Conservation (phyloP, 169 alveolate species). For the Eimeria nieschulzi region DNA sequence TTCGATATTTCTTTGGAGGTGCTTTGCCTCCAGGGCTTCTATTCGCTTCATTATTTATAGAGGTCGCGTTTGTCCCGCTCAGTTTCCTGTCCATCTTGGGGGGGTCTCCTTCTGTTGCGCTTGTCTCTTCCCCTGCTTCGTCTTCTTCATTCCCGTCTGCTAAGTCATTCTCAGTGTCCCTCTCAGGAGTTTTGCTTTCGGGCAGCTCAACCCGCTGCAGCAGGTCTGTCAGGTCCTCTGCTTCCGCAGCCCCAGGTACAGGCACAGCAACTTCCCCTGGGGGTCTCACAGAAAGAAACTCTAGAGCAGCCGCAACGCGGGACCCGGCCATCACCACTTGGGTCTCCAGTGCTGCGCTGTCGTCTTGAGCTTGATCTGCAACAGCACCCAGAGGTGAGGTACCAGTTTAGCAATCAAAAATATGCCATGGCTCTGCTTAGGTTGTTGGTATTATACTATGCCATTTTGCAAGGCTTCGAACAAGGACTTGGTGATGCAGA, state of each 20-base stretch:
- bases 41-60: neutral
- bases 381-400: neutral
- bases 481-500: neutral
- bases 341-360: conserved; percentile 19
- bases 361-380: conserved; percentile 34
- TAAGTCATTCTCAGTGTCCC: neutral
- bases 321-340: conserved; percentile 62
- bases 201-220: conserved; percentile 17
- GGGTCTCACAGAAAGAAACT: conserved; percentile 35
- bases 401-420: no score
- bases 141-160: neutral
- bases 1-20: conserved; percentile 13
- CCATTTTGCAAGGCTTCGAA: no score
- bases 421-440: no score
- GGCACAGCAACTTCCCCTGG: conserved; percentile 47
- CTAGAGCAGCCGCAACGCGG: conserved; percentile 42
- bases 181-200: neutral
- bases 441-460: no score
- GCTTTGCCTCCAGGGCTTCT: neutral
- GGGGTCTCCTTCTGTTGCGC: neutral
- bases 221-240: conserved; percentile 36
- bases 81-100: neutral
- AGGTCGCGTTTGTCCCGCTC: neutral
- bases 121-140: neutral
- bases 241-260: conserved; percentile 51